phyloP scores from a whole-genome alignment of 2,329 filamentous ascomycete species.

The Fusarium sacchari region DNA sequence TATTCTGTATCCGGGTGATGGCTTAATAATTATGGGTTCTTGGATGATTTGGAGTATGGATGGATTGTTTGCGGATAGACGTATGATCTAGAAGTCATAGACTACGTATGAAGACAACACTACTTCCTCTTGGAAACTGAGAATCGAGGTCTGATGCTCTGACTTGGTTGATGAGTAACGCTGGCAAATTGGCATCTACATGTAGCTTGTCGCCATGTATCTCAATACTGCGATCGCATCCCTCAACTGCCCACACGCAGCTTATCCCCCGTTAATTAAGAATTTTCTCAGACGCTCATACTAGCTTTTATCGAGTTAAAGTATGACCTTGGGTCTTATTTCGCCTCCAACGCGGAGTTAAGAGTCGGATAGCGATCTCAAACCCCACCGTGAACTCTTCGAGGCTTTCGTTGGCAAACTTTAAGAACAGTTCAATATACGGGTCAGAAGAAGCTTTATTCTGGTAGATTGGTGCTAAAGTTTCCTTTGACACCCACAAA shows the following conservation, averaged over 20 bases:
- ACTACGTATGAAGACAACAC: constrained; percentile 18
- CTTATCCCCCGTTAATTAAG: not conserved
- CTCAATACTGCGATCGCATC: not conserved
- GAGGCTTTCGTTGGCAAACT: not conserved
- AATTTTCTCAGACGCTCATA: not conserved
- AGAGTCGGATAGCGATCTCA: not conserved
- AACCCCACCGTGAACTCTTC: not conserved
- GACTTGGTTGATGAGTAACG: not conserved
- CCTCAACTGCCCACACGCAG: not conserved
- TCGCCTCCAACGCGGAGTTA: not conserved
- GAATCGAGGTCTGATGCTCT: not conserved
- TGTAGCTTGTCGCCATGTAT: not conserved
- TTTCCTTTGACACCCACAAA: not conserved
- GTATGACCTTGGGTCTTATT: not conserved
- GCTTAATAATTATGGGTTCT: constrained; percentile 27
- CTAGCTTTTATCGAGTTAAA: no score
- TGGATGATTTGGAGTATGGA: constrained; percentile 20
- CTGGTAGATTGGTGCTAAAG: not conserved
- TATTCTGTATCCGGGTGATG: not conserved
- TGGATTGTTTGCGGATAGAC: constrained; percentile 30
- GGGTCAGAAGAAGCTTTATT: not conserved
- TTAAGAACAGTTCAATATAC: not conserved
- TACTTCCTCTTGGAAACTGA: not conserved
- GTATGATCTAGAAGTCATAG: constrained; percentile 39
- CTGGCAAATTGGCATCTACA: not conserved